Percentiles rank a stretch among this genome's conserved stretches.
Evolutionary conservation across 2,329 filamentous ascomycete species (phyloP).

Genomic region (Phialocephala sp.): DNA sequence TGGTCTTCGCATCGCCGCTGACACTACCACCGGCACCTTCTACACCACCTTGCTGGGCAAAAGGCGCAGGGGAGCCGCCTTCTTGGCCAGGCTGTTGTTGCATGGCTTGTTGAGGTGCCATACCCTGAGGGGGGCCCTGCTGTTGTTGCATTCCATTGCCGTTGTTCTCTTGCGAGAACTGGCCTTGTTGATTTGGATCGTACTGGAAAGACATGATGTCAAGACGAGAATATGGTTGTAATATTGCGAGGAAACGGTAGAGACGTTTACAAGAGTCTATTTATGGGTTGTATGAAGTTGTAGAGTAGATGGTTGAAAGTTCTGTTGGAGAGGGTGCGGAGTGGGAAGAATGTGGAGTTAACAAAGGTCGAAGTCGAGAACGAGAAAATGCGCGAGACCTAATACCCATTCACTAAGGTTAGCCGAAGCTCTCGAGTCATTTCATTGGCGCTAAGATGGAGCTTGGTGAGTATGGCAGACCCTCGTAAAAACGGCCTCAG

Average conservation of each 20-base stretch:
- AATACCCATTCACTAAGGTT: slow-evolving; percentile 2
- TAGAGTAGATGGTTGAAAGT: not conserved
- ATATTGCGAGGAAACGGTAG: not conserved
- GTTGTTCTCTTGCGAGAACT: slow-evolving; percentile 55
- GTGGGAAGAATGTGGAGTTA: not conserved
- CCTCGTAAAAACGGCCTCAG: slow-evolving; percentile 5
- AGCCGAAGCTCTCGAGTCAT: slow-evolving; percentile 11
- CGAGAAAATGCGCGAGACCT: slow-evolving; percentile 1
- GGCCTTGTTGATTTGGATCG: slow-evolving; percentile 64
- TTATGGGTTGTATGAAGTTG: not conserved
- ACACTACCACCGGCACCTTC: slow-evolving; percentile 45
- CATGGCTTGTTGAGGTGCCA: slow-evolving; percentile 50
- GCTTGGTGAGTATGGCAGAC: slow-evolving; percentile 6
- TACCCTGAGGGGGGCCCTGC: slow-evolving; percentile 52
- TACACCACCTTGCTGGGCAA: slow-evolving; percentile 50
- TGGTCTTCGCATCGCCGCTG: slow-evolving; percentile 59
- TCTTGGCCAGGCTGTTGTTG: slow-evolving; percentile 59
- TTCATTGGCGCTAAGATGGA: not conserved
- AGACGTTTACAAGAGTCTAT: slow-evolving; percentile 6
- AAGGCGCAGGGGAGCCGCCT: slow-evolving; percentile 60
- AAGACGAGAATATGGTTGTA: not conserved
- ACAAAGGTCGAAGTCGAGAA: slow-evolving; percentile 6
- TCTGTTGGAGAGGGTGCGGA: not conserved
- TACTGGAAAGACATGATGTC: slow-evolving; percentile 70
- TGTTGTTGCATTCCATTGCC: slow-evolving; percentile 44